Conservation (phyloP, 139 green algal species). For the Volvox reticuliferus region DNA sequence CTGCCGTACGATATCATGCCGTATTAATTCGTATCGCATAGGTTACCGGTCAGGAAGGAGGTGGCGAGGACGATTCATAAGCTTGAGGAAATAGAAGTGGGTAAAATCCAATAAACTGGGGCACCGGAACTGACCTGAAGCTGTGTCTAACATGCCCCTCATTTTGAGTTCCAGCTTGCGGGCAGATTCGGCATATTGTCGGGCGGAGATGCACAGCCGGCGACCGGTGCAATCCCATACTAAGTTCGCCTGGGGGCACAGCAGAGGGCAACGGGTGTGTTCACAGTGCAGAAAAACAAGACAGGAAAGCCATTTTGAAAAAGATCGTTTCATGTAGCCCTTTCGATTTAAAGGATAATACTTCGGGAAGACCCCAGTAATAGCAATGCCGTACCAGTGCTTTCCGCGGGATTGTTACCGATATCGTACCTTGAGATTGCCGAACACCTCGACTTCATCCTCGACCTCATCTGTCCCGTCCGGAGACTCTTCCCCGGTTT, state of each 20-base stretch:
- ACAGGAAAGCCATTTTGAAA: no score
- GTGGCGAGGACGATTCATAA: no score
- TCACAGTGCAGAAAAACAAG: no score
- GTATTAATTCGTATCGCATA: no score
- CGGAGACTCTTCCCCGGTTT: not conserved
- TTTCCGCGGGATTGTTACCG: no score
- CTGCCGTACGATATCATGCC: not conserved
- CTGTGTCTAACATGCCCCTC: slow-evolving; percentile 26
- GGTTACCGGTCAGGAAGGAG: no score
- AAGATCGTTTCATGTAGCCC: no score
- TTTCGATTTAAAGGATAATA: no score
- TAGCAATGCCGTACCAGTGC: no score
- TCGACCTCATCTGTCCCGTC: slow-evolving; percentile 23
- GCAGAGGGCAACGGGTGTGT: not conserved
- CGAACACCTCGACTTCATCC: not conserved
- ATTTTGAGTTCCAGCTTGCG: slow-evolving; percentile 43
- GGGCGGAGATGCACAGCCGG: slow-evolving; percentile 11
- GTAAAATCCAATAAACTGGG: no score
- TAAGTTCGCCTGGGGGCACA: not conserved
- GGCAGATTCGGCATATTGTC: slow-evolving; percentile 21
- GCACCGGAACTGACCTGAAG: not conserved
- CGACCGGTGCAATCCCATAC: slow-evolving; percentile 33
- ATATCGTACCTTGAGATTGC: slow-evolving; percentile 26
- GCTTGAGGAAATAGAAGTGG: no score
- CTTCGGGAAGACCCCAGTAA: no score